Conservation (phyloP, 2,329 filamentous ascomycete species). For the Metarhizium sp. region DNA sequence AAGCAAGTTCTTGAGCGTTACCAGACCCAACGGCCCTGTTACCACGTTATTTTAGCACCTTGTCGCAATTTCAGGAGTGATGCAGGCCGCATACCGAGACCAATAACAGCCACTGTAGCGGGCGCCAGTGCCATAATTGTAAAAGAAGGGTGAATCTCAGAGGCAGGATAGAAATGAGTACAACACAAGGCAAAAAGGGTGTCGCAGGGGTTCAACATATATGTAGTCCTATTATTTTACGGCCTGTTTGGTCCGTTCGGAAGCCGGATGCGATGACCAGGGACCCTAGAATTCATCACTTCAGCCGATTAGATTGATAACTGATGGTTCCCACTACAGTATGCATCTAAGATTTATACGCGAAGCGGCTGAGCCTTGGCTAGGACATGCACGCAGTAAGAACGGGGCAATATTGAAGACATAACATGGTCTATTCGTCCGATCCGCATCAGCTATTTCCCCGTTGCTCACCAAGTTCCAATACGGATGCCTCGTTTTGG, state of each 20-base stretch:
- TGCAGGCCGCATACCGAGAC: neutral
- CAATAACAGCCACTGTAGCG: neutral
- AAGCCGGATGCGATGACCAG: neutral
- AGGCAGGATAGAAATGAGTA: neutral
- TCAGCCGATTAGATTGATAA: neutral
- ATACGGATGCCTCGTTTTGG: neutral
- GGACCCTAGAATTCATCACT: neutral
- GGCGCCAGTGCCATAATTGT: neutral
- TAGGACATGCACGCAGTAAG: neutral
- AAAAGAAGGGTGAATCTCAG: neutral
- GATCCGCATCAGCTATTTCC: neutral
- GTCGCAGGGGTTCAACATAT: no score
- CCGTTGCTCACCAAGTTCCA: neutral
- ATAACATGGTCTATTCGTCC: neutral
- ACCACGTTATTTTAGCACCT: neutral
- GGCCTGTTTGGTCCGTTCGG: neutral
- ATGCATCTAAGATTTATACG: neutral
- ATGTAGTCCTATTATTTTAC: no score
- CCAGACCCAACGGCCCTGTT: constrained; percentile 25
- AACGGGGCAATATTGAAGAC: neutral
- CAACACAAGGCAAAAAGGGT: no score
- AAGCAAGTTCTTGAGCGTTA: constrained; percentile 29
- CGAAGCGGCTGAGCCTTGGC: neutral
- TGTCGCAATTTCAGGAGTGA: neutral
- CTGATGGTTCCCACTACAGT: neutral